Conservation (phyloP, 768 basidiomycete species). For the Zangia roseola region DNA sequence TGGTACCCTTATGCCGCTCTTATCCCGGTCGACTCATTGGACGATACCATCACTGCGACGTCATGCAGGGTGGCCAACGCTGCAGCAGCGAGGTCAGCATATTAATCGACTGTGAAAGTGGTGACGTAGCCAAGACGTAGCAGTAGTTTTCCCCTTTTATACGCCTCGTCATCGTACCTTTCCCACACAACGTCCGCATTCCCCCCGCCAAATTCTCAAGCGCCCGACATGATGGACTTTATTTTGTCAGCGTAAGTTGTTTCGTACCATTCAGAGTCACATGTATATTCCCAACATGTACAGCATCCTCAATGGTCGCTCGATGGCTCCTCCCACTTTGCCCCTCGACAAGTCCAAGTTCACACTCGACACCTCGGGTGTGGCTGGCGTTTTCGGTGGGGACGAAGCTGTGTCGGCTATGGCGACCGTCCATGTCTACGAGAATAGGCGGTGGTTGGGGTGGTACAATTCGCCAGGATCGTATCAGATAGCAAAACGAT, state of each 20-base stretch:
- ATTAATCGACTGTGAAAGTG: too few species aligned
- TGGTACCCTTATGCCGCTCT: too few species aligned
- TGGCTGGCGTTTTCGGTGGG: slow-evolving; percentile 39
- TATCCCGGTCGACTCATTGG: too few species aligned
- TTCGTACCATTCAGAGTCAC: slow-evolving; percentile 5
- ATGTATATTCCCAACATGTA: slow-evolving; percentile 24
- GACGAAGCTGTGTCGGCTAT: slow-evolving; percentile 40
- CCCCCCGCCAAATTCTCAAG: neutral
- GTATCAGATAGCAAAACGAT: slow-evolving; percentile 34
- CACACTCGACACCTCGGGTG: slow-evolving; percentile 31
- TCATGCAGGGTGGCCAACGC: too few species aligned
- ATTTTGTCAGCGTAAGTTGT: slow-evolving; percentile 10
- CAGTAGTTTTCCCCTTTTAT: neutral
- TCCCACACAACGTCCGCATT: neutral
- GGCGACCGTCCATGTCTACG: slow-evolving; percentile 36
- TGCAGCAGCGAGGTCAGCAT: too few species aligned
- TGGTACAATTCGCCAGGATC: slow-evolving; percentile 41
- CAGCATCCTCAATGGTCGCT: slow-evolving; percentile 15
- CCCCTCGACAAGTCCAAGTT: slow-evolving; percentile 22
- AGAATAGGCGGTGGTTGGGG: slow-evolving; percentile 33
- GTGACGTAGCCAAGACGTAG: neutral
- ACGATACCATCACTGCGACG: too few species aligned
- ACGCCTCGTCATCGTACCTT: neutral
- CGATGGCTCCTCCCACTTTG: slow-evolving; percentile 10
- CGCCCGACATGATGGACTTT: neutral